Evolutionary conservation across 768 basidiomycete genomes (phyloP).

Genomic region (Leccinum variicolor): DNA sequence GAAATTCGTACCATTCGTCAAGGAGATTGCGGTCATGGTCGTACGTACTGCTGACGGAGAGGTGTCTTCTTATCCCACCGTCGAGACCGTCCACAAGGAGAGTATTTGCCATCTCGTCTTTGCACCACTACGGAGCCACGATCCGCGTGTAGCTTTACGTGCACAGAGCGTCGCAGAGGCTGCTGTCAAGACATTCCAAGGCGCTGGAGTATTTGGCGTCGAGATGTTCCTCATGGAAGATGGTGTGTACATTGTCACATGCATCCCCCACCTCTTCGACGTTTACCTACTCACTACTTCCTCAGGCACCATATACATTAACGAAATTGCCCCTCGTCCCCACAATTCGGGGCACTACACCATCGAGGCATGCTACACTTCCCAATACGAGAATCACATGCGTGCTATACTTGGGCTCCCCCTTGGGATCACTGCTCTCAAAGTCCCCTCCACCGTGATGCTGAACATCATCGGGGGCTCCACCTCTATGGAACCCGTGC

Average conservation of each 20-base stretch:
- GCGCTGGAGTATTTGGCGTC: conserved; percentile 95
- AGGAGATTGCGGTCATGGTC: conserved; percentile 97
- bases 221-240: conserved; percentile 95
- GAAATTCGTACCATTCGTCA: conserved; percentile 84
- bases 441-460: conserved; percentile 87
- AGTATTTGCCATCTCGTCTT: conserved; percentile 93
- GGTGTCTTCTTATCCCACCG: conserved; percentile 81
- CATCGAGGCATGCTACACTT: conserved; percentile 95
- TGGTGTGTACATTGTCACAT: conserved; percentile 45
- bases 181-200: conserved; percentile 73
- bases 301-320: conserved; percentile 75
- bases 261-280: neutral
- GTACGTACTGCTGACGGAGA: conserved; percentile 75
- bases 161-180: conserved; percentile 76
- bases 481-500: conserved; percentile 58
- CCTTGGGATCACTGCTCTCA: conserved; percentile 82
- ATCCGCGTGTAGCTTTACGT: conserved; percentile 50
- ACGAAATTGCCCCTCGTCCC: conserved; percentile 97
- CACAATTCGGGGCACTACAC: conserved; percentile 99
- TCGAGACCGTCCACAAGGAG: conserved; percentile 93
- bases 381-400: conserved; percentile 97
- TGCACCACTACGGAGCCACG: conserved; percentile 70
- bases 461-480: conserved; percentile 92
- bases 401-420: conserved; percentile 90
- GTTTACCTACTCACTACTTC: neutral